A percentile compares a stretch with the other conserved stretches of the same genome.
Evolutionary conservation across 805 yeast species (phyloP).

Genomic region (Candida montana): DNA sequence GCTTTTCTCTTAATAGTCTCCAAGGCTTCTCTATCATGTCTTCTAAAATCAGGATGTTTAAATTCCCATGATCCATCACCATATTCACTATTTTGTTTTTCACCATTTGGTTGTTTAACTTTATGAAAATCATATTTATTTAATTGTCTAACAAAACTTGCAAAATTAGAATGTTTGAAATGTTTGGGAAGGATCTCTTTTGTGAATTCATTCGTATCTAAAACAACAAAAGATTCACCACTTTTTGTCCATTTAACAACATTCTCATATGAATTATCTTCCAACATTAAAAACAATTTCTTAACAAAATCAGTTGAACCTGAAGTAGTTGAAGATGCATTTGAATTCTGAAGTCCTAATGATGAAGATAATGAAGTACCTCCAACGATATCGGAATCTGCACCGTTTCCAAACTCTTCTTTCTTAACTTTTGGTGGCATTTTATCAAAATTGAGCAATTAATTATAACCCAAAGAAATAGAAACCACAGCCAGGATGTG

Average conservation of each 20-base stretch:
- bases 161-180: conserved; percentile 92
- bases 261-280: conserved; percentile 66
- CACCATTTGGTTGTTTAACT: conserved; percentile 70
- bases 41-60: conserved; percentile 81
- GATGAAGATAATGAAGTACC: conserved; percentile 6
- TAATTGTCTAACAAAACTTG: conserved; percentile 89
- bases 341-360: conserved; percentile 18
- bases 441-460: too few relatives aligned
- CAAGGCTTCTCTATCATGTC: conserved; percentile 69
- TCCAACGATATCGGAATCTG: background rate
- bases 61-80: conserved; percentile 92
- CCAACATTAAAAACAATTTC: conserved; percentile 78
- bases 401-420: conserved; percentile 4
- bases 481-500: background rate
- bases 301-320: conserved; percentile 78
- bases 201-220: conserved; percentile 88
- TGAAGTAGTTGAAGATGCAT: conserved; percentile 24
- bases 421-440: conserved; percentile 18
- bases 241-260: conserved; percentile 80
- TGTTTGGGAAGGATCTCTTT: conserved; percentile 84
- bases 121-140: conserved; percentile 98
- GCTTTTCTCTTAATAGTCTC: conserved; percentile 86
- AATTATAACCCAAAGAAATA: too few relatives aligned
- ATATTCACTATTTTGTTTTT: conserved; percentile 46
- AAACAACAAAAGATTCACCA: conserved; percentile 86